Evolutionary conservation across 345 rosid genomes (phyloP).

Genomic region (Eucalyptus sideroxylon): DNA sequence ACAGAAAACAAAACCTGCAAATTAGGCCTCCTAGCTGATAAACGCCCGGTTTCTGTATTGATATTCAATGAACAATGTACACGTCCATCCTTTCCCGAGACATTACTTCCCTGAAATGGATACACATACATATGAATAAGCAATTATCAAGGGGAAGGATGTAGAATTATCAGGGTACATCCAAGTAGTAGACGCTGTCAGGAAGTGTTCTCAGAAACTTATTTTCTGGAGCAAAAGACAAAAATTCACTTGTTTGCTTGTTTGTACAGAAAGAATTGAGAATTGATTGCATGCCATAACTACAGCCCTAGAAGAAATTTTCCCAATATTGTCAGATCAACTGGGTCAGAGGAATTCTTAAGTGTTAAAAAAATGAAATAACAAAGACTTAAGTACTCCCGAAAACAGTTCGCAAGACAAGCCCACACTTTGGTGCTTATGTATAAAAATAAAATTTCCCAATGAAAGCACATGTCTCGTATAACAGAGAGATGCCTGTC

Average conservation of each 20-base stretch:
- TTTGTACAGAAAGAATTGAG: background rate
- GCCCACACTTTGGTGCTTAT: background rate
- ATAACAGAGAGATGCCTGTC: background rate
- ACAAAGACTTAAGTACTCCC: background rate
- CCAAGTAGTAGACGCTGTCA: background rate
- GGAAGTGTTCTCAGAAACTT: background rate
- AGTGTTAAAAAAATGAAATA: background rate
- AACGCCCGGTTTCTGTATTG: conserved; percentile 97
- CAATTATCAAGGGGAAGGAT: background rate
- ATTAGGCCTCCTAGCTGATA: conserved; percentile 97
- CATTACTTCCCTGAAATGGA: conserved; percentile 49
- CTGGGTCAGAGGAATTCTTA: background rate
- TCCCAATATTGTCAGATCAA: background rate
- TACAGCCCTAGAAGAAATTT: background rate
- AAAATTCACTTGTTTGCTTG: background rate
- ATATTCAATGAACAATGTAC: conserved; percentile 96
- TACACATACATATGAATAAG: background rate
- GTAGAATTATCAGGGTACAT: background rate
- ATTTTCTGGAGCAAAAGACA: background rate
- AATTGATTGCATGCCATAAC: background rate
- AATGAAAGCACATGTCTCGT: background rate
- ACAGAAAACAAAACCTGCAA: conserved; percentile 50
- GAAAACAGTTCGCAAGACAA: background rate
- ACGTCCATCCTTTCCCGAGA: conserved; percentile 75
- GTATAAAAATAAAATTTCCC: background rate